A percentile compares a stretch with the other conserved stretches of the same genome.
Conservation (phyloP, 208 protist species). For the Vickermania ingenoplastis region DNA sequence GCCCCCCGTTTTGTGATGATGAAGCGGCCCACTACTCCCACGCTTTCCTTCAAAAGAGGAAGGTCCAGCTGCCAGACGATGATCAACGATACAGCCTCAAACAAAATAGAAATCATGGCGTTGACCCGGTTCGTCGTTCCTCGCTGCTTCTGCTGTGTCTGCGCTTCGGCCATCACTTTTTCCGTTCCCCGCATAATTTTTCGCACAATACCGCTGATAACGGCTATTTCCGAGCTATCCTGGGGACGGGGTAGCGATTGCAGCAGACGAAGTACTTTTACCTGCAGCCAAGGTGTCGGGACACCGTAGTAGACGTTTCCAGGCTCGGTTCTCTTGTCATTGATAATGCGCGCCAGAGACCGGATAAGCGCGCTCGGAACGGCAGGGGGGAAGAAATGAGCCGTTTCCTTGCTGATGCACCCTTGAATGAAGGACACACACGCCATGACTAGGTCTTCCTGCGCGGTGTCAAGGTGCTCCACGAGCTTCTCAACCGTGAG, state of each 20-base stretch:
- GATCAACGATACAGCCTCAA: constrained; percentile 93
- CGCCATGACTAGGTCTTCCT: constrained; percentile 91
- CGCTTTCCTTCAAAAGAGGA: constrained; percentile 70
- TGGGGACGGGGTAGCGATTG: constrained; percentile 90
- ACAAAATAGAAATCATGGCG: constrained; percentile 94
- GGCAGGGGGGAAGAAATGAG: constrained; percentile 46
- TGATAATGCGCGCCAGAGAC: constrained; percentile 70
- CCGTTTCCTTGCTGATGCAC: constrained; percentile 65
- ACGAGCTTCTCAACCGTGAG: constrained; percentile 63
- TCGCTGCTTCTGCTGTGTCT: constrained; percentile 72
- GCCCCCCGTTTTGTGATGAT: constrained; percentile 85
- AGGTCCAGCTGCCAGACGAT: constrained; percentile 85
- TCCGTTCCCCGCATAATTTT: constrained; percentile 83
- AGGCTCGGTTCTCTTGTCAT: constrained; percentile 77
- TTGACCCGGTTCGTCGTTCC: constrained; percentile 94
- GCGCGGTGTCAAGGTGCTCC: constrained; percentile 67
- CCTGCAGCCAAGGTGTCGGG: constrained; percentile 97
- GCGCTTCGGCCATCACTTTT: constrained; percentile 76
- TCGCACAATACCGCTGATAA: constrained; percentile 52
- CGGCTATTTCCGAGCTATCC: constrained; percentile 37
- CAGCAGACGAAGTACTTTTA: constrained; percentile 96
- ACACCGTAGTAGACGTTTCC: constrained; percentile 98
- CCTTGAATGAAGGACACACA: constrained; percentile 88
- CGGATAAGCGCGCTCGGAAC: constrained; percentile 71
- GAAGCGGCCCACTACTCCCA: constrained; percentile 82